Evolutionary conservation across 768 basidiomycete genomes (phyloP), one percentile per base, ranked within the genome.

Genomic region (Symmetrospora coprosmae): DNA sequence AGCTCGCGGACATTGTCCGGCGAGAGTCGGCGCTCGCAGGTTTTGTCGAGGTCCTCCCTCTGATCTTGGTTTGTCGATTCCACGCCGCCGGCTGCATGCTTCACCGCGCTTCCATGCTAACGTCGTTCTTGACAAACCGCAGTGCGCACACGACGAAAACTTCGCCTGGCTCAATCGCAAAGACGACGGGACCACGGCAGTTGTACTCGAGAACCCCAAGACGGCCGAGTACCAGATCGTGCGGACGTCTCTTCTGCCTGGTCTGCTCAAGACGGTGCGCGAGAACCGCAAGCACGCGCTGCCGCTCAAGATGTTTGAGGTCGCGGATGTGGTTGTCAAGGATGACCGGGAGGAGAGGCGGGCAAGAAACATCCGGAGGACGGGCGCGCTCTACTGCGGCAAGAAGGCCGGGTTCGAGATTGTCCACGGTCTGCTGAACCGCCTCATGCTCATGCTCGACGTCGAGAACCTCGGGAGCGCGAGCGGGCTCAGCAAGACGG

Each of bases 71-170:
- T 70, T 50, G 84, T 74, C 13, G 3, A 0, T 3, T 52, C n/a
- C 19, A n/a, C n/a, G n/a, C n/a, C n/a, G n/a, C n/a, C n/a, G n/a
- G n/a, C n/a, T n/a, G n/a, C n/a, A n/a, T n/a, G n/a, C n/a, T n/a
- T n/a, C n/a, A n/a, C n/a, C n/a, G n/a, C n/a, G 21, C 1, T 5
- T 31, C 16, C 34, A 23, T 46, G 35, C 48, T 49, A 38, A 39
- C 35, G 50, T 7, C 47, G 25, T 17, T 23, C 43, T 39, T 33
- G 13, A 46, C 11, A 46, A 9, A 13, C 11, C 43, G 25, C 68
- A 96, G 90, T 99, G 92, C 74, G 96, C 92, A 11, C 89, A 90
- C 69, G 92, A 96, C 73, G 94, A 99, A 75, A 97, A 96, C 75
- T 99, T 96, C 70, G 84, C 81, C 49, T 90, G 82, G 77, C 78